Base-by-base conservation (phyloP, 139 green algal species). In the Chlorella sp. region DNA sequence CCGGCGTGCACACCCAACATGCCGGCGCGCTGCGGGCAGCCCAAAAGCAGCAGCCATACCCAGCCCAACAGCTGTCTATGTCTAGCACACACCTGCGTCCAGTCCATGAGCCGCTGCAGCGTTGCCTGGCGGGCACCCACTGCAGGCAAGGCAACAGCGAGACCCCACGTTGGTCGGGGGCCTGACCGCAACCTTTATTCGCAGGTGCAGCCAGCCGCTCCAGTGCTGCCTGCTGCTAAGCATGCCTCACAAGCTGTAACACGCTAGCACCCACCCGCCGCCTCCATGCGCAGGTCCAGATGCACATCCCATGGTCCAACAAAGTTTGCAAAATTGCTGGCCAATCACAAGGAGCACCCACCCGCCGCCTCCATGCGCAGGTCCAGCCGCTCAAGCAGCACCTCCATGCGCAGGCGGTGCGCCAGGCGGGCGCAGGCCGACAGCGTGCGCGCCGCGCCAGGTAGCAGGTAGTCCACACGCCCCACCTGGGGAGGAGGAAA, bases 81-180 rank as follows among this genome's bases (percentile, higher is more conserved):
- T n/a, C n/a, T n/a, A n/a, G n/a, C n/a, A n/a, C n/a, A n/a, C 51
- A 60, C 51, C 51, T 60, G 51, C 16, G 46, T n/a, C 76, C 76
- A 82, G 76, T 82, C 76, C 36, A 82, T 70, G 13, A 82, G 76
- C 40, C 60, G 77, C 1, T 83, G 77, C 60, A 83, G 77, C 22
- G 77, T 58, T 11, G 77, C 34, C 40, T 73, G 26, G 38, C 62
- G 38, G 26, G 56, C 8, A 30, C 32, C 56, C 4, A 82, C 76
- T 82, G 76, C 73, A 26, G 43, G 43, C 22, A 69, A 24, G 41
- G 5, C 24, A 24, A 6, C 9, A 30, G 70, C 17, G 13, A 60
- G n/a, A n/a, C n/a, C n/a, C n/a, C n/a, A n/a, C n/a, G n/a, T n/a
- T n/a, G n/a, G n/a, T n/a, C n/a, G n/a, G n/a, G n/a, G n/a, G n/a